Percentiles rank a stretch among this genome's conserved stretches.
These are phyloP conservation scores for Thalassiosira livingstoniorum DNA, from an alignment of 352 stramenopile genomes.

Conservation along the genomic window DNA sequence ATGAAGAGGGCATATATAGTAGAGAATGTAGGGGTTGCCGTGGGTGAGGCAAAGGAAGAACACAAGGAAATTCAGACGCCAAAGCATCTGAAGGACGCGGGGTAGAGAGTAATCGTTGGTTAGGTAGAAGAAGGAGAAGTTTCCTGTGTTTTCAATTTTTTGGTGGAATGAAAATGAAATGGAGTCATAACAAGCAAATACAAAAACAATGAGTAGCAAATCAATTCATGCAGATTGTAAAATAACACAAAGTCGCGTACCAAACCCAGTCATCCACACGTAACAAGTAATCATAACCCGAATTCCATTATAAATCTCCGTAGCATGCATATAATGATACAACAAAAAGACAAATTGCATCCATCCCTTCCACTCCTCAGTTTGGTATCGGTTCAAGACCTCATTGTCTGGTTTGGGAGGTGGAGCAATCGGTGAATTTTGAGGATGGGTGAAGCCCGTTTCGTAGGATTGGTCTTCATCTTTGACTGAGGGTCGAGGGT, in stretches of 20 bases:
- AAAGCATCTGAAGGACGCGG: slow-evolving; percentile 91
- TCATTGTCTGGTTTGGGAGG: slow-evolving; percentile 69
- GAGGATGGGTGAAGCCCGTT: neutral
- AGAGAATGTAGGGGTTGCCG: slow-evolving; percentile 91
- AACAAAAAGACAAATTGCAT: slow-evolving; percentile 93
- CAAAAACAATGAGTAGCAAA: neutral
- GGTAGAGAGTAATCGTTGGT: slow-evolving; percentile 88
- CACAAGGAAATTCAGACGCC: slow-evolving; percentile 91
- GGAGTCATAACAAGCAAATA: neutral
- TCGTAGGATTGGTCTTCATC: neutral
- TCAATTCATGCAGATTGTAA: neutral
- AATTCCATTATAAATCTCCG: slow-evolving; percentile 90
- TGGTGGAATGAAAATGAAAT: neutral
- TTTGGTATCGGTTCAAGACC: slow-evolving; percentile 90
- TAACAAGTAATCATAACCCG: slow-evolving; percentile 92
- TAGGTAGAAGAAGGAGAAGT: slow-evolving; percentile 91
- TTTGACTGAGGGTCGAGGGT: neutral
- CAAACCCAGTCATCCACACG: slow-evolving; percentile 90
- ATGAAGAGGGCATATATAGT: slow-evolving; percentile 92
- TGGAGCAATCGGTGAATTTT: slow-evolving; percentile 20
- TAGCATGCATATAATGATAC: slow-evolving; percentile 91
- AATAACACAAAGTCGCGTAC: slow-evolving; percentile 10
- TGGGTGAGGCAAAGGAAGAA: slow-evolving; percentile 88
- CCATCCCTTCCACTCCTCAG: slow-evolving; percentile 91
- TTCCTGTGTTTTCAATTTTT: slow-evolving; percentile 40